Evolutionary conservation across 2,329 filamentous ascomycete species (phyloP).

Genomic region (Colletotrichum australisinense): DNA sequence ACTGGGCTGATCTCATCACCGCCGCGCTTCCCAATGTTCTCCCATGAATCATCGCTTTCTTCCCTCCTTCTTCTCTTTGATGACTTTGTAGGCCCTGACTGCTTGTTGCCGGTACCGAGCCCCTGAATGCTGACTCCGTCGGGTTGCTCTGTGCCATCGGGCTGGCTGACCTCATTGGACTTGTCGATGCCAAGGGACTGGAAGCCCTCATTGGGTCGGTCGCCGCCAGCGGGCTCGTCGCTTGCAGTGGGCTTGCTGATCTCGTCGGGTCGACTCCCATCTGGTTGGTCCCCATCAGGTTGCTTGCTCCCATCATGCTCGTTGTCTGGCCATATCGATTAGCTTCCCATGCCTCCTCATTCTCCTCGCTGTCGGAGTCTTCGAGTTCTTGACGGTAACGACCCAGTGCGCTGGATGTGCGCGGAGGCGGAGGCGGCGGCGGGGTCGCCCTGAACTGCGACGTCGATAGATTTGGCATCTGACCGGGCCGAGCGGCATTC

Average conservation of each 20-base stretch:
- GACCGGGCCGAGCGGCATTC: conserved; percentile 22
- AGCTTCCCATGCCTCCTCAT: conserved; percentile 28
- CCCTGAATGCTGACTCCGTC: conserved; percentile 10
- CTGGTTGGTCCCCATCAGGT: neutral
- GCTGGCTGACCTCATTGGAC: neutral
- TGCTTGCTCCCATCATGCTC: conserved; percentile 11
- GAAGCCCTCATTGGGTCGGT: neutral
- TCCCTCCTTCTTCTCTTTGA: conserved; percentile 32
- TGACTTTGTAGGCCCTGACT: conserved; percentile 25
- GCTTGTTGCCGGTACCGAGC: conserved; percentile 15
- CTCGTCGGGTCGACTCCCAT: conserved; percentile 5
- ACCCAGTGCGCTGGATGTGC: conserved; percentile 9
- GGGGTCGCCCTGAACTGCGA: conserved; percentile 14
- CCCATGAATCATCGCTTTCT: conserved; percentile 36
- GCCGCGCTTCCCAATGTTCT: conserved; percentile 23
- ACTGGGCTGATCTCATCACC: neutral
- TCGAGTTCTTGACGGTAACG: conserved; percentile 16
- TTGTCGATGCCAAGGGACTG: neutral
- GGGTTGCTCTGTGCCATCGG: neutral
- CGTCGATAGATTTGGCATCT: conserved; percentile 28
- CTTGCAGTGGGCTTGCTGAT: neutral
- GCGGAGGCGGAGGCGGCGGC: conserved; percentile 21
- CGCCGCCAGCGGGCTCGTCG: neutral
- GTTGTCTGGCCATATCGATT: conserved; percentile 28
- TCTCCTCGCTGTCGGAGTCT: conserved; percentile 24